Base-by-base conservation (phyloP, 371 early-diverging fungal genomes). In the Apophysomyces sp. region DNA sequence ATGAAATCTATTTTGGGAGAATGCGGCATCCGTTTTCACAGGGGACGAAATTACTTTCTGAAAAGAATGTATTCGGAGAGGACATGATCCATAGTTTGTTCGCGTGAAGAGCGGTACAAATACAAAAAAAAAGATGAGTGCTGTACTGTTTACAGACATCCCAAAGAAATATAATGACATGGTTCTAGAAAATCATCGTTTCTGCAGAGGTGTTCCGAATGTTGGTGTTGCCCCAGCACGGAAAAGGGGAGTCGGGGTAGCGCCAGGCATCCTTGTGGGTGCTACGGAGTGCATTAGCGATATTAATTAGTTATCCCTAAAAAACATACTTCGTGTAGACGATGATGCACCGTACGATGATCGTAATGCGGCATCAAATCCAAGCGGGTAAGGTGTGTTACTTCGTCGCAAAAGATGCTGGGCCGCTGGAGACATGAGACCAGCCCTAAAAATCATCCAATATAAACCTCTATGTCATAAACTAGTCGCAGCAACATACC, bases 381-480 rank as follows among this genome's bases (percentile, higher is more conserved):
- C 66, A 28, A 58, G 30, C 24, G 65, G 31, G 31, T 53, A 51
- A 21, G 72, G 62, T 57, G 72, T 65, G 68, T 63, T 61, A 15
- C 73, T 76, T 52, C 68, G 72, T 51, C 73, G 56, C 21, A 78
- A 49, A 36, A 81, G 54, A 60, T 78, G 77, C 37, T 76, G 76
- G 16, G 78, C 81, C 18, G 81, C 81, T 24, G 78, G 81, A 9
- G 81, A 78, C 64, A 70, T 65, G 16, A 76, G 52, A 15, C 75
- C 77, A 51, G 72, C 63, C 12, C 78, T 72, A n/a, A n/a, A n/a
- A 57, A 24, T n/a, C 8, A 29, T 30, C 16, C 4, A 34, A 57
- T 57, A 39, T n/a, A 18, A 36, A 7, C 12, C 7, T 34, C 12
- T 12, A 12, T 34, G 34, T 12, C 18, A 15, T 11, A 41, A 13